These are phyloP conservation scores for Amniculicola lignicola DNA, from an alignment of 495 filamentous ascomycete genomes.

Conservation along the genomic window DNA sequence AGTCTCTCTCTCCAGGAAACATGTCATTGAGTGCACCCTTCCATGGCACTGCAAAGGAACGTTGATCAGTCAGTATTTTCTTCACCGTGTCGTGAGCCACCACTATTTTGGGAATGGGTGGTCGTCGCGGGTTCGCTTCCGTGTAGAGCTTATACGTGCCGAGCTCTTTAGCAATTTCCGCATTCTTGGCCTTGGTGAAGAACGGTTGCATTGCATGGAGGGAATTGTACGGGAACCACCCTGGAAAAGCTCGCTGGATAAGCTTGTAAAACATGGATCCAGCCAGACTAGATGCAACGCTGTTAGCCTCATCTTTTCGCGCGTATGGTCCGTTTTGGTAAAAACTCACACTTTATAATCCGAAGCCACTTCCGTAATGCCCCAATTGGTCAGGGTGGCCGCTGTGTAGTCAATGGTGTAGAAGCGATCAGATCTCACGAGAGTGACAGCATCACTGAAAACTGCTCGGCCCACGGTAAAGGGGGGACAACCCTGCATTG, in stretches of 20 bases:
- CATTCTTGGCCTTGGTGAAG: constrained; percentile 37
- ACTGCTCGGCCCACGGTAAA: constrained; percentile 80
- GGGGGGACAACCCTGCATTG: constrained; percentile 74
- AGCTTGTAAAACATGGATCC: constrained; percentile 38
- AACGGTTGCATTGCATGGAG: constrained; percentile 37
- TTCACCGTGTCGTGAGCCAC: too few relatives aligned
- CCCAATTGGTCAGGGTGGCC: constrained; percentile 34
- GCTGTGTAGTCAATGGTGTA: constrained; percentile 56
- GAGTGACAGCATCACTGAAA: constrained; percentile 74
- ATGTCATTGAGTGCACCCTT: too few relatives aligned
- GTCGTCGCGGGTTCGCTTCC: too few relatives aligned
- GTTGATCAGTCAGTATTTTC: too few relatives aligned
- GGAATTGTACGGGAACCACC: constrained; percentile 39
- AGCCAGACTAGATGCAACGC: constrained; percentile 12
- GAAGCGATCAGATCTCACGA: constrained; percentile 83
- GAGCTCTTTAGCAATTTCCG: constrained; percentile 25
- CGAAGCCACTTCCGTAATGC: constrained; percentile 34
- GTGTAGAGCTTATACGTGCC: too few relatives aligned
- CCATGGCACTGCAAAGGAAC: too few relatives aligned
- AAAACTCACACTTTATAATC: constrained; percentile 26
- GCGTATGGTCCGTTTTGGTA: too few relatives aligned
- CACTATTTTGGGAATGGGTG: too few relatives aligned
- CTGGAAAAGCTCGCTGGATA: constrained; percentile 36
- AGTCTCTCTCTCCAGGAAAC: too few relatives aligned
- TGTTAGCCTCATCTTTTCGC: too few relatives aligned